A percentile compares a stretch with the other conserved stretches of the same genome.
phyloP scores from a whole-genome alignment of 371 early-diverging fungal genomes.

The Entomophthora muscae region DNA sequence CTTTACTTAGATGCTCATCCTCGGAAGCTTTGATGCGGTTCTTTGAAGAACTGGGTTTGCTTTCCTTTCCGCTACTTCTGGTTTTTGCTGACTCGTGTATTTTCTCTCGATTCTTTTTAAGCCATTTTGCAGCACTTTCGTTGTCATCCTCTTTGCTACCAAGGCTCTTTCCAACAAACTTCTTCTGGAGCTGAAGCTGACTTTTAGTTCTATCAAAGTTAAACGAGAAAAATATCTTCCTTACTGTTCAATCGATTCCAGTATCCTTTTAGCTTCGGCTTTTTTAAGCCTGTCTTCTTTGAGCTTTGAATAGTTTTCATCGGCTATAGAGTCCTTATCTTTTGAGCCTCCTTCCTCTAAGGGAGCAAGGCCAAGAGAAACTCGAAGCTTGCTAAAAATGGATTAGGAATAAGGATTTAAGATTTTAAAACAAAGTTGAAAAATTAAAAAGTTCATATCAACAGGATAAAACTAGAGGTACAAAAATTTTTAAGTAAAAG shows the following conservation, averaged over 20 bases:
- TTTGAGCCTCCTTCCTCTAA: conserved; percentile 24
- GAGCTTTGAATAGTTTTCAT: conserved; percentile 36
- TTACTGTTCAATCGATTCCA: conserved; percentile 32
- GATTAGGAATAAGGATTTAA: too few relatives aligned
- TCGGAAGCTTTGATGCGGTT: conserved; percentile 7
- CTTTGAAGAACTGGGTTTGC: background rate
- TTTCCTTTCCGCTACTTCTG: conserved; percentile 21
- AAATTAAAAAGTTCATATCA: too few relatives aligned
- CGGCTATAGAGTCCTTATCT: conserved; percentile 31
- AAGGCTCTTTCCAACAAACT: conserved; percentile 46
- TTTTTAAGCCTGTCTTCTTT: conserved; percentile 28
- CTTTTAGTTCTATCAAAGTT: conserved; percentile 29
- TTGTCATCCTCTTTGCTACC: conserved; percentile 44
- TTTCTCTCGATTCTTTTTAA: conserved; percentile 24
- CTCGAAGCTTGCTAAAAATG: conserved; percentile 47
- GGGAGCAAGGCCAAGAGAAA: conserved; percentile 48
- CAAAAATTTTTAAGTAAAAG: too few relatives aligned
- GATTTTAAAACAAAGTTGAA: too few relatives aligned
- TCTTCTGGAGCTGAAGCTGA: conserved; percentile 29
- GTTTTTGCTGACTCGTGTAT: conserved; percentile 17
- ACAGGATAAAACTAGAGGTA: too few relatives aligned
- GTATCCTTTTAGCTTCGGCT: conserved; percentile 24
- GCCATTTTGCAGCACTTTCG: conserved; percentile 40
- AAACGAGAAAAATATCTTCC: background rate
- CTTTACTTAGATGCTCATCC: conserved; percentile 13